These are phyloP conservation scores for Pythium pyrilobum DNA, from an alignment of 352 stramenopile genomes.

Conservation along the genomic window DNA sequence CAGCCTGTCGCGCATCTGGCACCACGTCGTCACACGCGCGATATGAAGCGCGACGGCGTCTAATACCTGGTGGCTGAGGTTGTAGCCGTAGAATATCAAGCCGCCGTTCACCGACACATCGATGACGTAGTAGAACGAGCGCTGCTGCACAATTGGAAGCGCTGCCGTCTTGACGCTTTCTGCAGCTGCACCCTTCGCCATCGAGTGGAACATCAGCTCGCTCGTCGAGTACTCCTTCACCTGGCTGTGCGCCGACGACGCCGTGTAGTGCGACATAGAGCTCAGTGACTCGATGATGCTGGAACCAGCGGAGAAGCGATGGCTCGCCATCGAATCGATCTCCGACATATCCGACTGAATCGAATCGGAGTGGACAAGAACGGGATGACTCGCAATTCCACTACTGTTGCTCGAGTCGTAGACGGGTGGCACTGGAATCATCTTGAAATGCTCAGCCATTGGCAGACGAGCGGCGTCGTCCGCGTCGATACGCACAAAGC, in stretches of 20 bases:
- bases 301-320: conserved; percentile 13
- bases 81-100: conserved; percentile 67
- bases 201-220: conserved; percentile 47
- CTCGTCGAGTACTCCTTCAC: conserved; percentile 42
- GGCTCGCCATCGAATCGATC: conserved; percentile 33
- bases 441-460: background rate
- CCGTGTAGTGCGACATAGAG: background rate
- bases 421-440: conserved; percentile 7
- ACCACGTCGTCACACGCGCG: conserved; percentile 65
- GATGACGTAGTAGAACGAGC: conserved; percentile 73
- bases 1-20: conserved; percentile 56
- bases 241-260: background rate
- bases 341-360: conserved; percentile 74
- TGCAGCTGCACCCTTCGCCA: conserved; percentile 1
- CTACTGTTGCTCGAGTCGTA: background rate
- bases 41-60: conserved; percentile 51
- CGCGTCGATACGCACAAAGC: conserved; percentile 4
- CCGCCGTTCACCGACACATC: conserved; percentile 58
- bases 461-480: background rate
- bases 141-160: conserved; percentile 18
- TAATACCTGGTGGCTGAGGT: conserved; percentile 59
- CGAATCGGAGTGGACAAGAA: conserved; percentile 47
- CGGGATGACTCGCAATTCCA: no score
- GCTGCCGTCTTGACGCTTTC: background rate
- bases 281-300: conserved; percentile 32